Percentiles rank a stretch among this genome's conserved stretches.
Conservation (phyloP, 2,329 filamentous ascomycete species). For the Xylariales sp. region DNA sequence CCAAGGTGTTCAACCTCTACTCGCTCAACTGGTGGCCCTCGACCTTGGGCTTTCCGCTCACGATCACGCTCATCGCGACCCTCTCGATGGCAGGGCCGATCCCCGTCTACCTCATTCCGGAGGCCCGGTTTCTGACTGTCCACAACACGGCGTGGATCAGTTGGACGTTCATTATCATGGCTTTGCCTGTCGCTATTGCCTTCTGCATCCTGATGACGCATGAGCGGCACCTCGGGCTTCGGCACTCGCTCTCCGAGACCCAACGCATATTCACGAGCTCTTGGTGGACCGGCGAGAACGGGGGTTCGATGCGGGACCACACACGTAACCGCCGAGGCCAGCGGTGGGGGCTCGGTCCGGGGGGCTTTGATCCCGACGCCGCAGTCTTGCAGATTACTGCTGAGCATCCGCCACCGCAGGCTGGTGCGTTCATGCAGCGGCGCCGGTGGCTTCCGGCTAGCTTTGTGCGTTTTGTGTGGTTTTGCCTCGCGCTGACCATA, state of each 20-base stretch:
- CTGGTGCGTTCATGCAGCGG: conserved; percentile 56
- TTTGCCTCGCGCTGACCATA: conserved; percentile 71
- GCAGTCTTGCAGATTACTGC: conserved; percentile 44
- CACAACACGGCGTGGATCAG: conserved; percentile 77
- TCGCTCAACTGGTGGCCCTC: conserved; percentile 78
- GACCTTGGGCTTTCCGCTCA: conserved; percentile 72
- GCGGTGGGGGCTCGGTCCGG: conserved; percentile 51
- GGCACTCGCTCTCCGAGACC: conserved; percentile 72
- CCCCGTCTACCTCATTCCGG: conserved; percentile 67
- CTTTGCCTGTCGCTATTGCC: conserved; percentile 73
- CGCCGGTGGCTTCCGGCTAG: conserved; percentile 71
- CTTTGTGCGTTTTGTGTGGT: conserved; percentile 77
- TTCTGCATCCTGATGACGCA: conserved; percentile 72
- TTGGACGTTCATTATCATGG: conserved; percentile 78
- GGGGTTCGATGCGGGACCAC: conserved; percentile 55
- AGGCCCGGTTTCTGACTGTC: conserved; percentile 63
- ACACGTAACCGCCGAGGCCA: conserved; percentile 56
- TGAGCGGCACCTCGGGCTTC: conserved; percentile 71
- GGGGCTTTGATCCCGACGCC: conserved; percentile 54
- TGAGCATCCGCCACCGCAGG: conserved; percentile 40
- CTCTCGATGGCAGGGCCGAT: conserved; percentile 70
- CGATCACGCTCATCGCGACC: conserved; percentile 69
- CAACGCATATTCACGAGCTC: conserved; percentile 74
- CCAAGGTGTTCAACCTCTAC: conserved; percentile 78
- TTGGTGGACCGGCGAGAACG: conserved; percentile 72